Evolutionary conservation across 2,329 filamentous ascomycete species (phyloP).

Genomic region (Botryotinia convoluta): DNA sequence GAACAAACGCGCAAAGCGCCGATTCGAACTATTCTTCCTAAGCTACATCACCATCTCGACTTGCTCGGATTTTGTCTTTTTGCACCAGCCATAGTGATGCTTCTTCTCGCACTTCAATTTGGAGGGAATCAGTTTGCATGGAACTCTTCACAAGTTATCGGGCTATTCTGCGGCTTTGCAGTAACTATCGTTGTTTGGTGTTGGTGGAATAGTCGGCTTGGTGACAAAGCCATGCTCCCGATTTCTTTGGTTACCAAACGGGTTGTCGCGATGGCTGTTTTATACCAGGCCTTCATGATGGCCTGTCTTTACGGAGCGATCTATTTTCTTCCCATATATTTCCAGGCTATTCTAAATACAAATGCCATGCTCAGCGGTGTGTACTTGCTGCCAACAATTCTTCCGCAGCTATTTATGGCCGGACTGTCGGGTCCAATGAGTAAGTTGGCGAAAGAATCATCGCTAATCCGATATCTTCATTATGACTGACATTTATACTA

Average conservation of each 20-base stretch:
- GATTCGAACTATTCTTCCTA: too few species aligned
- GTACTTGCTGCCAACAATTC: too few species aligned
- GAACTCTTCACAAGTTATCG: constrained; percentile 31
- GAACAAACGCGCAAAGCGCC: too few species aligned
- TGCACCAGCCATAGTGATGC: constrained; percentile 37
- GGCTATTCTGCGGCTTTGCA: constrained; percentile 29
- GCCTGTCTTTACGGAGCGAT: constrained; percentile 5
- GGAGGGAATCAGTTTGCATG: constrained; percentile 36
- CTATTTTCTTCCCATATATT: constrained; percentile 37
- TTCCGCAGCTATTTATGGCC: too few species aligned
- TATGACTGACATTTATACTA: too few species aligned
- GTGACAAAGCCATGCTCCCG: too few species aligned
- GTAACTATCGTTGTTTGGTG: constrained; percentile 21
- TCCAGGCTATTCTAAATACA: constrained; percentile 45
- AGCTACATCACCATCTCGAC: constrained; percentile 21
- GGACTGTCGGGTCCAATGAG: too few species aligned
- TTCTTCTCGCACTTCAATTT: constrained; percentile 40
- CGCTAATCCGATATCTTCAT: too few species aligned
- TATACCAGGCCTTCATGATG: constrained; percentile 19
- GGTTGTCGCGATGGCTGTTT: constrained; percentile 14
- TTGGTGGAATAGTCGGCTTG: too few species aligned
- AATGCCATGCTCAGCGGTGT: constrained; percentile 3
- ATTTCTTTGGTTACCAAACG: too few species aligned
- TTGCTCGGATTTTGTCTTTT: constrained; percentile 38
- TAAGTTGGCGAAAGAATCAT: too few species aligned